Percentiles rank a stretch among this genome's conserved stretches.
Evolutionary conservation across 164 flowering plant genomes (phyloP).

Genomic region (Piper betle): DNA sequence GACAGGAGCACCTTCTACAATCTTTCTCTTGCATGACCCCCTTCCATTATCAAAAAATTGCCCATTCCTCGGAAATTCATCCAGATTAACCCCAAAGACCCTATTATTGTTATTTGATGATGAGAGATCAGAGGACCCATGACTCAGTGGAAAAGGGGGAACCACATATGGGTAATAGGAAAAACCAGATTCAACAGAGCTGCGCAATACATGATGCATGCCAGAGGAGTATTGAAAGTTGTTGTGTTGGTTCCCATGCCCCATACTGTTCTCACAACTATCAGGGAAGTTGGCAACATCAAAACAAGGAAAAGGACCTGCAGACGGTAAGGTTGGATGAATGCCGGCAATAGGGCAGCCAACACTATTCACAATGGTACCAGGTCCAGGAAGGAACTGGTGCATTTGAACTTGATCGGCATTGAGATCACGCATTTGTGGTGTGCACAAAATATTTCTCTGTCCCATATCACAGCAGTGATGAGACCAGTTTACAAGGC

Average conservation of each 20-base stretch:
- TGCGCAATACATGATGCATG: constrained; percentile 28
- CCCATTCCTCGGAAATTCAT: constrained; percentile 36
- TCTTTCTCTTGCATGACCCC: constrained; percentile 59
- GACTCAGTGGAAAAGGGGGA: constrained; percentile 32
- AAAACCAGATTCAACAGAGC: constrained; percentile 19
- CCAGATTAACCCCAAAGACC: constrained; percentile 23
- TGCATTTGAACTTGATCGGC: constrained; percentile 32
- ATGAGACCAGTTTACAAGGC: no score
- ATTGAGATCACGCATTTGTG: constrained; percentile 38
- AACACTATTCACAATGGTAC: constrained; percentile 23
- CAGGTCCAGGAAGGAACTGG: constrained; percentile 33
- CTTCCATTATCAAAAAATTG: constrained; percentile 39
- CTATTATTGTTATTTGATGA: constrained; percentile 37
- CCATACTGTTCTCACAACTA: constrained; percentile 27
- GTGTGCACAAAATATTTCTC: constrained; percentile 35
- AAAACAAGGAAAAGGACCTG: constrained; percentile 27
- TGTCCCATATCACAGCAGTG: constrained; percentile 29
- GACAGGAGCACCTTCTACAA: constrained; percentile 35
- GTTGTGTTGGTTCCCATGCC: constrained; percentile 43
- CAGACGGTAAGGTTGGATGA: constrained; percentile 26
- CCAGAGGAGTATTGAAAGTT: constrained; percentile 16
- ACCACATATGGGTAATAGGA: constrained; percentile 33
- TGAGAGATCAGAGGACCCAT: constrained; percentile 30
- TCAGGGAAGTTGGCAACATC: constrained; percentile 33
- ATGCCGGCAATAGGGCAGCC: constrained; percentile 29